Percentiles rank a stretch among this genome's conserved stretches.
These are phyloP conservation scores for Colletotrichum higginsianum DNA, from an alignment of 2,329 filamentous ascomycete species.

Conservation along the genomic window DNA sequence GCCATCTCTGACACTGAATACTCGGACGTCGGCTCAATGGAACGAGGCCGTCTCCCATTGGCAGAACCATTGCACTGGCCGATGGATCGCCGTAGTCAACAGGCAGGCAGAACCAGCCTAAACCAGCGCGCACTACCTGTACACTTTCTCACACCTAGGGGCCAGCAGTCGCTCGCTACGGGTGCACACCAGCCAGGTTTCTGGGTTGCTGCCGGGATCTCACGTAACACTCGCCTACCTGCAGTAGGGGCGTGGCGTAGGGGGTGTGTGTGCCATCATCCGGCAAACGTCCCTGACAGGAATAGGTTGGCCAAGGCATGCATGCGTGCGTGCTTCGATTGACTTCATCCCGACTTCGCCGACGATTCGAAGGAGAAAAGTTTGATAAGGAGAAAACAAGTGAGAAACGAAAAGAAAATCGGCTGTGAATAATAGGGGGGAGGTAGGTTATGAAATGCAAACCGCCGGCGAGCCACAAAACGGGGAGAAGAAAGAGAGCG, in stretches of 20 bases:
- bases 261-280: constrained; percentile 14
- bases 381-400: constrained; percentile 26
- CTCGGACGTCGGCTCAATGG: constrained; percentile 40
- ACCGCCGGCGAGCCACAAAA: constrained; percentile 13
- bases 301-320: constrained; percentile 25
- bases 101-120: background rate
- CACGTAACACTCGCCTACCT: constrained; percentile 39
- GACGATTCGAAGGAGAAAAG: constrained; percentile 11
- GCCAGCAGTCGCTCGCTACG: constrained; percentile 7
- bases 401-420: background rate
- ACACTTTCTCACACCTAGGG: background rate
- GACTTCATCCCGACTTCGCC: constrained; percentile 39
- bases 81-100: background rate
- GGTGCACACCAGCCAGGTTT: constrained; percentile 33
- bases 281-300: constrained; percentile 33
- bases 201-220: constrained; percentile 40
- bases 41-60: constrained; percentile 17
- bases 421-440: background rate
- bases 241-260: constrained; percentile 27
- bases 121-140: background rate
- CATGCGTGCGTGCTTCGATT: constrained; percentile 40
- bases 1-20: constrained; percentile 31
- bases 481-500: background rate
- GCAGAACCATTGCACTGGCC: background rate
- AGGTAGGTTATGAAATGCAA: constrained; percentile 11